phyloP scores from a whole-genome alignment of 768 basidiomycete genomes.

The Kondoa malvinella region DNA sequence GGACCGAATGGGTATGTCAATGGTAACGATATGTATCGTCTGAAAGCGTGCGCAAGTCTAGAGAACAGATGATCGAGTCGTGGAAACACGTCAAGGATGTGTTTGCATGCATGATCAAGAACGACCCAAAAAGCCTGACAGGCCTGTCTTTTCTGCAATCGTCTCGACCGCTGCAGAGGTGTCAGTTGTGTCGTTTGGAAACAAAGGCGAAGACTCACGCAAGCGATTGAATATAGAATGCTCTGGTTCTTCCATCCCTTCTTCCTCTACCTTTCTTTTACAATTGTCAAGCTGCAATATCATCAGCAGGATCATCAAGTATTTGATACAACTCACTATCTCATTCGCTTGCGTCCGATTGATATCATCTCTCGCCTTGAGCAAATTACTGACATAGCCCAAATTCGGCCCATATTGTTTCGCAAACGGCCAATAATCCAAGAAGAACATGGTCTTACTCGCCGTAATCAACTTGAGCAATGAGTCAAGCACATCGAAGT shows the following conservation, averaged over 20 bases:
- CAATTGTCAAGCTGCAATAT: background rate
- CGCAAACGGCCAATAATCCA: slow-evolving; percentile 83
- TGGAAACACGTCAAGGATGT: too few species aligned
- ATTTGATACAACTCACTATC: slow-evolving; percentile 34
- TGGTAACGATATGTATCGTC: too few species aligned
- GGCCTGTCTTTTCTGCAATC: background rate
- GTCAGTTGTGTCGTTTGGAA: background rate
- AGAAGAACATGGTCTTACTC: slow-evolving; percentile 70
- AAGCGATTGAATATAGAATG: background rate
- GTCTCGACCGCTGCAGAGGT: background rate
- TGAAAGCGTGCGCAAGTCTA: too few species aligned
- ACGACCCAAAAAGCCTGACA: background rate
- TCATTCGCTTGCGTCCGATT: slow-evolving; percentile 75
- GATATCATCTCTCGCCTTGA: slow-evolving; percentile 76
- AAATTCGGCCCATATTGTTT: slow-evolving; percentile 85
- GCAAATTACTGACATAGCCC: slow-evolving; percentile 71
- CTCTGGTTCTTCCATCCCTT: background rate
- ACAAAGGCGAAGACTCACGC: background rate
- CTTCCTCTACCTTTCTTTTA: background rate
- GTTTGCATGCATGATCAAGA: too few species aligned
- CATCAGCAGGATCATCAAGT: background rate
- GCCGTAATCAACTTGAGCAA: slow-evolving; percentile 63
- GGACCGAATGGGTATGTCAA: too few species aligned
- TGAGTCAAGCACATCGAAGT: slow-evolving; percentile 48
- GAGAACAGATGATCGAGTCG: too few species aligned